Base-by-base conservation (phyloP, 2,329 filamentous ascomycete species). In the Pyrenophora seminiperda region DNA sequence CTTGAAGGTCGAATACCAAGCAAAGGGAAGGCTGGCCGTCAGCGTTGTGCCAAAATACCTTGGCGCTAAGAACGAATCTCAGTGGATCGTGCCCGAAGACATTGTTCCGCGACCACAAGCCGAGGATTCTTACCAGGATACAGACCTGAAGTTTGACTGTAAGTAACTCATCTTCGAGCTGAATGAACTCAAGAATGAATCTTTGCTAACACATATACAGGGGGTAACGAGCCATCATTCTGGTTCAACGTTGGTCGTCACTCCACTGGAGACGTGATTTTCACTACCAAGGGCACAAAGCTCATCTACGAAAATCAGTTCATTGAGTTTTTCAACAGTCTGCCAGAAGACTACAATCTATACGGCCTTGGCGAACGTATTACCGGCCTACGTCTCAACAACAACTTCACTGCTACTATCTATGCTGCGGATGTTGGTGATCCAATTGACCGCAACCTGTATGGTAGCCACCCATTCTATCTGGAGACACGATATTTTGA, bases 301-400 rank as follows among this genome's bases (percentile, higher is more conserved):
- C 72, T 92, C 11, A 83, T 92, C 0, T 92, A 84, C 62, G 87
- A 91, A 64, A 81, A 91, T 58, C 89, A 92, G 62, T 92, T 90
- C 69, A 82, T 91, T 33, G 89, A 91, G 61, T 87, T 92, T 58
- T 79, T 79, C 4, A 86, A 85, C 14, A 67, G 78, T 19, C 69
- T 91, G 11, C 88, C 88, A 0, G 79, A 87, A 50, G 81, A 88
- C 41, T 91, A 91, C 72, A 91, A 91, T 56, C 68, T 91, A 0
- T 90, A 91, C 54, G 89, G 89, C 1, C 76, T 92, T 20, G 88
- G 87, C 13, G 89, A 92, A 73, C 81, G 83, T 1, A 89, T 92
- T 24, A 86, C 88, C 61, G 82, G 82, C 11, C 77, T 92, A 30
- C 79, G 87, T 30, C 77, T 93, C n/a, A 83, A 87, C 19, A 86